A percentile compares a stretch with the other conserved stretches of the same genome.
phyloP scores from a whole-genome alignment of 495 filamentous ascomycete species.

The Daldinia bambusicola region DNA sequence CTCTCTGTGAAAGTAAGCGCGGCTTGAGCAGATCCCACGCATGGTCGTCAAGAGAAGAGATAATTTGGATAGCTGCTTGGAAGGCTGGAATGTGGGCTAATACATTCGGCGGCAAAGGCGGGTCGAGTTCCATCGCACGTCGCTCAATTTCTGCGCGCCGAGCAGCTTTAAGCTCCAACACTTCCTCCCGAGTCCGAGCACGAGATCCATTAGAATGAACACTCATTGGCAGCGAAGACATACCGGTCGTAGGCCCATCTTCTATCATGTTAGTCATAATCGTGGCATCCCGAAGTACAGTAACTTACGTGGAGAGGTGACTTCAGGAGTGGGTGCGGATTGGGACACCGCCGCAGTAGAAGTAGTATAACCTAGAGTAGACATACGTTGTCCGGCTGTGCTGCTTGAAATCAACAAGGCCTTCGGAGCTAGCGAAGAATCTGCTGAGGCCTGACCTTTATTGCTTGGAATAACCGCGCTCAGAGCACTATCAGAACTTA shows the following conservation, averaged over 20 bases:
- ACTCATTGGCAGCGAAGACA: not conserved
- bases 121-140: constrained; percentile 68
- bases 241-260: not conserved
- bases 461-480: not conserved
- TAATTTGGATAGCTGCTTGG: constrained; percentile 74
- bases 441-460: constrained; percentile 5
- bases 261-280: constrained; percentile 10
- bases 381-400: not conserved
- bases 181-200: constrained; percentile 57
- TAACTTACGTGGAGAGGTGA: constrained; percentile 11
- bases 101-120: constrained; percentile 67
- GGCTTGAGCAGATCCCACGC: constrained; percentile 73
- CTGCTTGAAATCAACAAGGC: constrained; percentile 6
- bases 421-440: constrained; percentile 13
- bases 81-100: constrained; percentile 75
- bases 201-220: constrained; percentile 30
- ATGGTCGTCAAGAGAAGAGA: constrained; percentile 67
- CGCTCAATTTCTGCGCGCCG: constrained; percentile 74
- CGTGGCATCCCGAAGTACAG: not conserved
- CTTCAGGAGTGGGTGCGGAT: constrained; percentile 1
- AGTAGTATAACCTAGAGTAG: not conserved
- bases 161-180: constrained; percentile 65
- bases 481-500: constrained; percentile 4
- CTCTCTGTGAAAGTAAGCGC: constrained; percentile 70
- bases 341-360: not conserved